A percentile compares a stretch with the other conserved stretches of the same genome.
Conservation (phyloP, 2,329 filamentous ascomycete genomes). For the Neocatenulostroma microsporum region DNA sequence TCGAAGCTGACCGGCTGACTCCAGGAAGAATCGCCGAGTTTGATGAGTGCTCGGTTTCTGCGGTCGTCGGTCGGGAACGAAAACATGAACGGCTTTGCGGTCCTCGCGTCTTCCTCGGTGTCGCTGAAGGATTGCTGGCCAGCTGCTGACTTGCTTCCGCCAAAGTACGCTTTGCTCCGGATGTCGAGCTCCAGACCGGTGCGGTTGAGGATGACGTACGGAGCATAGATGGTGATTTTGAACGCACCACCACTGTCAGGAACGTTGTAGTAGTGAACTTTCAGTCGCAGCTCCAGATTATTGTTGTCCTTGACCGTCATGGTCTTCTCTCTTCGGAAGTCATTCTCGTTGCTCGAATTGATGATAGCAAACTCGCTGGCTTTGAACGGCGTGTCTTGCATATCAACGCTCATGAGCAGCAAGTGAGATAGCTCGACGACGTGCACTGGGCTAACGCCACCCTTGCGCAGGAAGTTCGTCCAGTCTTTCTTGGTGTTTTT, state of each 20-base stretch:
- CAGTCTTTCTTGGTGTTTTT: constrained; percentile 98
- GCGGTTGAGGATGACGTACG: constrained; percentile 91
- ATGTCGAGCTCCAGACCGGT: constrained; percentile 84
- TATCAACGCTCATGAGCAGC: constrained; percentile 82
- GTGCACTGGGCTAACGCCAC: constrained; percentile 92
- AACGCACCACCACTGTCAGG: constrained; percentile 93
- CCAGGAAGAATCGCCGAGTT: constrained; percentile 85
- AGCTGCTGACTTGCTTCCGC: constrained; percentile 73
- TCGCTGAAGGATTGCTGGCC: constrained; percentile 62
- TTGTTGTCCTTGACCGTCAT: constrained; percentile 78
- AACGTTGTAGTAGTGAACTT: constrained; percentile 82
- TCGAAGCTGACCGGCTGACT: constrained; percentile 98
- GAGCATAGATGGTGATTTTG: constrained; percentile 89
- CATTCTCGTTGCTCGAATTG: constrained; percentile 78
- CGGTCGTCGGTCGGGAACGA: constrained; percentile 83
- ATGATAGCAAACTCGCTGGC: constrained; percentile 96
- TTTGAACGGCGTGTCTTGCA: constrained; percentile 93
- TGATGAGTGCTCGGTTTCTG: constrained; percentile 81
- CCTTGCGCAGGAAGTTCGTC: constrained; percentile 96
- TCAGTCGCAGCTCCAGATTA: constrained; percentile 69
- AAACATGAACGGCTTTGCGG: constrained; percentile 89
- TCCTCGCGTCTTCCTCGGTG: constrained; percentile 52
- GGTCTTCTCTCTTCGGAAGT: constrained; percentile 75
- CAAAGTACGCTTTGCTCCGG: constrained; percentile 80
- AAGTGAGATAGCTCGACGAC: constrained; percentile 94